Evolutionary conservation across 23 red algal species (phyloP).

Genomic region (Gracilariopsis chorda): DNA sequence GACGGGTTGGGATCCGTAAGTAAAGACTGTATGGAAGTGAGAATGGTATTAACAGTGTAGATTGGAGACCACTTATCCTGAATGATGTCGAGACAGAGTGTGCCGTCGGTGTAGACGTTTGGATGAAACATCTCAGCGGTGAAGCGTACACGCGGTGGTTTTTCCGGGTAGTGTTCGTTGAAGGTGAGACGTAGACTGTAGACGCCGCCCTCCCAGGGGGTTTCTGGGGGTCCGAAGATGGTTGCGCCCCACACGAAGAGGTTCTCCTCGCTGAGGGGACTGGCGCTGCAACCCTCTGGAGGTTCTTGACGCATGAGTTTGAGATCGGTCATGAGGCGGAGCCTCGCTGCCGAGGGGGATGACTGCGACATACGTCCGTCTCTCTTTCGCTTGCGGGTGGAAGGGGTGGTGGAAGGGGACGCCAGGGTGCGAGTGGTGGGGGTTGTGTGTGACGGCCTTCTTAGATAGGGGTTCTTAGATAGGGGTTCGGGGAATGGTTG

Average conservation of each 20-base stretch:
- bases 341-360: conserved; percentile 48
- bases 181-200: conserved; percentile 92
- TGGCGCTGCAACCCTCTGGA: conserved; percentile 93
- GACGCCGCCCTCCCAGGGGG: conserved; percentile 82
- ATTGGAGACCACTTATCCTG: conserved; percentile 96
- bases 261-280: conserved; percentile 92
- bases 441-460: no score
- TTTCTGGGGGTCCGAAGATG: conserved; percentile 88
- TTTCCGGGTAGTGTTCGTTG: conserved; percentile 95
- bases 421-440: not conserved
- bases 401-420: not conserved
- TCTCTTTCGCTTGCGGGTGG: conserved; percentile 35
- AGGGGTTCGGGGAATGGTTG: no score
- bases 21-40: conserved; percentile 92
- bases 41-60: conserved; percentile 93
- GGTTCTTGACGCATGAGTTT: conserved; percentile 84
- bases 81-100: conserved; percentile 94
- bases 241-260: conserved; percentile 97
- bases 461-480: no score
- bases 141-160: conserved; percentile 94
- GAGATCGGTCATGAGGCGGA: conserved; percentile 94
- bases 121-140: conserved; percentile 98
- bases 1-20: conserved; percentile 96
- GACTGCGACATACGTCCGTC: conserved; percentile 45
- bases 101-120: conserved; percentile 95